Percentiles rank a stretch among this genome's conserved stretches.
Conservation (phyloP, 768 basidiomycete species). For the Mycena filopes region DNA sequence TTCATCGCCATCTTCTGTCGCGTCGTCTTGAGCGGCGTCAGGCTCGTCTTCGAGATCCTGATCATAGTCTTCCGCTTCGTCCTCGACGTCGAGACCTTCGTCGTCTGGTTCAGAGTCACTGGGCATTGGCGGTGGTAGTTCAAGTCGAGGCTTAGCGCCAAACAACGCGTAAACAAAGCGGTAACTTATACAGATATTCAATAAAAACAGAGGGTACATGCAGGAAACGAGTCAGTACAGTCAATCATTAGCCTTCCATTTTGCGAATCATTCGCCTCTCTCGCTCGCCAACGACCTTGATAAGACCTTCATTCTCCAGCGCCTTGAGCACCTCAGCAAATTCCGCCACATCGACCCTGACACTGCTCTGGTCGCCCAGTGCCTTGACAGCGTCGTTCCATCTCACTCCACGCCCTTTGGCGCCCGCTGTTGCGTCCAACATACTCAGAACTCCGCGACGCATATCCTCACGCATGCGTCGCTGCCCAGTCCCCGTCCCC, state of each 20-base stretch:
- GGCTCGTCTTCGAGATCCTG: conserved; percentile 58
- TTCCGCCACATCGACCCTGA: conserved; percentile 82
- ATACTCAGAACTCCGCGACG: conserved; percentile 80
- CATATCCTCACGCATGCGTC: conserved; percentile 90
- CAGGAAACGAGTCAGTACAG: conserved; percentile 10
- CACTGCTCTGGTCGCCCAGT: conserved; percentile 85
- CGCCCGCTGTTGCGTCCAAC: conserved; percentile 62
- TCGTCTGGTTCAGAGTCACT: conserved; percentile 75
- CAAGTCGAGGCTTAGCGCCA: background rate
- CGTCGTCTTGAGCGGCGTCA: conserved; percentile 62
- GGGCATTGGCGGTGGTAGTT: conserved; percentile 48
- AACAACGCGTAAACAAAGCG: conserved; percentile 16
- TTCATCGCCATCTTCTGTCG: conserved; percentile 74
- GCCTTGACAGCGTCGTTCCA: conserved; percentile 86
- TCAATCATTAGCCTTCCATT: conserved; percentile 57
- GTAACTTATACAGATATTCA: conserved; percentile 2
- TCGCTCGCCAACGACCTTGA: conserved; percentile 89
- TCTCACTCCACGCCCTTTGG: conserved; percentile 70
- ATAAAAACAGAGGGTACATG: conserved; percentile 1
- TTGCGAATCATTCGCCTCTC: conserved; percentile 84
- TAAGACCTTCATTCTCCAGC: conserved; percentile 85
- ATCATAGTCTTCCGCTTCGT: conserved; percentile 67
- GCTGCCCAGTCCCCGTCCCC: conserved; percentile 88
- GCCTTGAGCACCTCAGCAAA: conserved; percentile 82
- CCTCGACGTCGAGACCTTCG: conserved; percentile 65